phyloP scores from a whole-genome alignment of 1,284 basidiomycete genomes.

The Ustilago hordei region DNA sequence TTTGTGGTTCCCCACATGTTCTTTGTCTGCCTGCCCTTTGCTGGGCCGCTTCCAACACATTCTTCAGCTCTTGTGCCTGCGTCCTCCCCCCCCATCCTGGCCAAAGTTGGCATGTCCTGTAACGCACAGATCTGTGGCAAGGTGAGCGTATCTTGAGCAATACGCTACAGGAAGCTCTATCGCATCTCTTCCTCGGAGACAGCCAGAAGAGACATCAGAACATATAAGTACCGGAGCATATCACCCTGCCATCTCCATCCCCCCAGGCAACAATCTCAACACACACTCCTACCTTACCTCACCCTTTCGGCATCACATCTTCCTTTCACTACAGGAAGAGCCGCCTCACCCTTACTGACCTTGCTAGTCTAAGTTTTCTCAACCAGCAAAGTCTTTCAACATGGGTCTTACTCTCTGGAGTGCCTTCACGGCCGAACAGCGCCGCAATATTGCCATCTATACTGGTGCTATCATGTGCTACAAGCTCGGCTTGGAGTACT shows the following conservation, averaged over 20 bases:
- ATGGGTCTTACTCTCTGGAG: conserved; percentile 31
- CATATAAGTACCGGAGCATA: not conserved
- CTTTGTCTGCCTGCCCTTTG: not conserved
- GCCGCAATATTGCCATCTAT: conserved; percentile 62
- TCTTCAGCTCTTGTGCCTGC: not conserved
- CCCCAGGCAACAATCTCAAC: not conserved
- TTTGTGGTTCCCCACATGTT: not conserved
- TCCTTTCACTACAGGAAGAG: not conserved
- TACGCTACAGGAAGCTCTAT: not conserved
- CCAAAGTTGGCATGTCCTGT: too few species aligned
- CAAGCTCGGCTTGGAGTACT: conserved; percentile 56
- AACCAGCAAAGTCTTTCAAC: conserved; percentile 7
- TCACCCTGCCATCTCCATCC: too few species aligned
- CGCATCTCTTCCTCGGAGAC: not conserved
- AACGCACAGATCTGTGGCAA: not conserved
- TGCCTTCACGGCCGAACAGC: conserved; percentile 57
- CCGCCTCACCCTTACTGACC: not conserved
- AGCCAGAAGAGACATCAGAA: not conserved
- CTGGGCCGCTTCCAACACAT: not conserved
- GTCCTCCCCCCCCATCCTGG: not conserved
- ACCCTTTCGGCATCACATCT: not conserved
- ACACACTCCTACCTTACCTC: not conserved
- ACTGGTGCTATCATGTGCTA: conserved; percentile 61
- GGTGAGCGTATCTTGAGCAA: not conserved
- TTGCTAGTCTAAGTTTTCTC: not conserved